Conservation (phyloP, 192 early-diverging fungal species). For the Piromyces sp. region DNA sequence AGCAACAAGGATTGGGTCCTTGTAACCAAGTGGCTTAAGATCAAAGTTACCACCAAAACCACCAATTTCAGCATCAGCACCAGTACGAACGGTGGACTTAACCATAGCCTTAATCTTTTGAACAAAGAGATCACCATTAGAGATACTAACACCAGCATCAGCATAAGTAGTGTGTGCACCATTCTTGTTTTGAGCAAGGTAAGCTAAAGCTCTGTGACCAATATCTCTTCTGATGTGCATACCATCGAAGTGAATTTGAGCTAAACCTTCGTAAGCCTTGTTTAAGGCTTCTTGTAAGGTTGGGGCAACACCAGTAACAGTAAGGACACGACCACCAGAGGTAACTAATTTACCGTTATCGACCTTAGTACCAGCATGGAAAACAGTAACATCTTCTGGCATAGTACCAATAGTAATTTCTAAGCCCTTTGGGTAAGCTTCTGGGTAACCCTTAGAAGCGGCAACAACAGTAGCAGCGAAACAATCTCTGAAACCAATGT, state of each 20-base stretch:
- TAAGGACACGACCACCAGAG: conserved; percentile 84
- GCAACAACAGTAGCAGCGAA: conserved; percentile 82
- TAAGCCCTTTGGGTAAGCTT: conserved; percentile 62
- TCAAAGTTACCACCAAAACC: conserved; percentile 98
- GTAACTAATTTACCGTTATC: conserved; percentile 49
- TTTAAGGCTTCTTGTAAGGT: conserved; percentile 63
- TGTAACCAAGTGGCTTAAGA: conserved; percentile 77
- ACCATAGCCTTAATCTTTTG: conserved; percentile 90
- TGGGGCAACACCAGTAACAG: conserved; percentile 66
- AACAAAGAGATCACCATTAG: conserved; percentile 87
- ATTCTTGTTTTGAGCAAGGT: conserved; percentile 5
- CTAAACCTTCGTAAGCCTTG: conserved; percentile 51
- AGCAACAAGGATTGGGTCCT: conserved; percentile 85
- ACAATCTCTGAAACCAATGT: conserved; percentile 37
- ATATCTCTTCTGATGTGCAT: conserved; percentile 87
- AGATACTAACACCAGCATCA: conserved; percentile 88
- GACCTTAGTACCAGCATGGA: conserved; percentile 80
- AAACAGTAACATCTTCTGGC: conserved; percentile 38
- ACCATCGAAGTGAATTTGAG: conserved; percentile 60
- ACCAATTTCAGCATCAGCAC: conserved; percentile 91
- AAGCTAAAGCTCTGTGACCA: conserved; percentile 45
- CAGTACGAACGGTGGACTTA: conserved; percentile 78
- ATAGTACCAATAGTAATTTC: conserved; percentile 41
- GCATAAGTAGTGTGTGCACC: conserved; percentile 52
- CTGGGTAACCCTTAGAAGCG: conserved; percentile 88